These are phyloP conservation scores for Mucor sp. DNA, from an alignment of 371 early-diverging fungal species.

Conservation along the genomic window DNA sequence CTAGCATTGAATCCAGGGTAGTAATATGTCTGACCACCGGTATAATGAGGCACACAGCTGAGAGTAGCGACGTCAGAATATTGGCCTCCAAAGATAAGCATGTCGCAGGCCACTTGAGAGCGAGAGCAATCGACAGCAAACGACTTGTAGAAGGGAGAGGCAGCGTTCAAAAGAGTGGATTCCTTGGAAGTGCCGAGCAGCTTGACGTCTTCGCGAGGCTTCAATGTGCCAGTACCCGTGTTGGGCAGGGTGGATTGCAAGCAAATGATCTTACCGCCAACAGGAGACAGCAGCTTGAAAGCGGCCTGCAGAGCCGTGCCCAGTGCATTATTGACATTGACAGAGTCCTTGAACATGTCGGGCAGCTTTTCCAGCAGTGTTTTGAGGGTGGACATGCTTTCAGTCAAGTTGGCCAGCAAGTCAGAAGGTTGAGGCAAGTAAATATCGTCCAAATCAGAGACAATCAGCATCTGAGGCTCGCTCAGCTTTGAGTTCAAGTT, in stretches of 20 bases:
- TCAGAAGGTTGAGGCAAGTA: constrained; percentile 74
- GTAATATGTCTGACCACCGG: constrained; percentile 86
- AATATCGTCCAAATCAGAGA: constrained; percentile 74
- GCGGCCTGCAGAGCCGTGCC: constrained; percentile 82
- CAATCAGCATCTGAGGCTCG: constrained; percentile 84
- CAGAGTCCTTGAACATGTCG: constrained; percentile 63
- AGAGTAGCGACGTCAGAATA: constrained; percentile 83
- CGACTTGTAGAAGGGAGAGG: constrained; percentile 72
- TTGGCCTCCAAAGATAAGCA: constrained; percentile 76
- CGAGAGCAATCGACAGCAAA: constrained; percentile 81
- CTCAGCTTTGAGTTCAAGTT: constrained; percentile 72
- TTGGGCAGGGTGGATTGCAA: constrained; percentile 72
- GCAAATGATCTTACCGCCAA: constrained; percentile 84
- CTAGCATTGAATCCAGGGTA: constrained; percentile 77
- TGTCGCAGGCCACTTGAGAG: constrained; percentile 80
- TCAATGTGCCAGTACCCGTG: constrained; percentile 68
- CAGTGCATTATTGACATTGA: constrained; percentile 59
- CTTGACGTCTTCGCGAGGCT: constrained; percentile 62
- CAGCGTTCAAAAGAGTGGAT: constrained; percentile 56
- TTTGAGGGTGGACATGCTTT: constrained; percentile 35
- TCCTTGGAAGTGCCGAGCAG: constrained; percentile 53
- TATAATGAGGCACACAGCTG: constrained; percentile 75
- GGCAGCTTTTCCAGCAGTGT: constrained; percentile 53
- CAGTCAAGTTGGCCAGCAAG: constrained; percentile 77
- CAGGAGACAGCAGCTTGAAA: constrained; percentile 66